Conservation (phyloP, 129 eudicot species). For the Dittrichia graveolens region DNA sequence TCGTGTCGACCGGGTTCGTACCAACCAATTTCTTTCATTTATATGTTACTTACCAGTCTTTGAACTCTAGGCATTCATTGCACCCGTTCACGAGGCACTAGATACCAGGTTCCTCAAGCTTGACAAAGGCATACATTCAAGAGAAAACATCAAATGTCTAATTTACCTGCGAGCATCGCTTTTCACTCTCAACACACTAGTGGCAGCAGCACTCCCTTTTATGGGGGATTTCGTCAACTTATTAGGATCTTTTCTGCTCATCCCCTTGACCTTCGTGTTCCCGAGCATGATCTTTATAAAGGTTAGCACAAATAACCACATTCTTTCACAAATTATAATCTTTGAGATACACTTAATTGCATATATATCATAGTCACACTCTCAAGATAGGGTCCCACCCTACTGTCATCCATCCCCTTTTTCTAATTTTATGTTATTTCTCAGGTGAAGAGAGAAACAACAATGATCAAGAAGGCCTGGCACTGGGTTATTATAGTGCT, state of each 20-base stretch:
- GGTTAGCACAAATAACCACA: constrained; percentile 13
- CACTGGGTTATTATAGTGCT: constrained; percentile 48
- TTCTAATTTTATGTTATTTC: neutral
- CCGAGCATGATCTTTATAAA: constrained; percentile 44
- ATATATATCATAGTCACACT: too few species aligned
- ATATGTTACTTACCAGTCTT: neutral
- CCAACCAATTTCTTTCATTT: too few species aligned
- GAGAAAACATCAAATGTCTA: constrained; percentile 48
- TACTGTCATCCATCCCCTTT: too few species aligned
- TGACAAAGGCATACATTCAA: constrained; percentile 46
- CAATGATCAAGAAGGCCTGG: constrained; percentile 45
- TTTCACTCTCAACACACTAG: constrained; percentile 37
- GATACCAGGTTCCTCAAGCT: constrained; percentile 61
- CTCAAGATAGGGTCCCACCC: too few species aligned
- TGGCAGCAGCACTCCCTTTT: constrained; percentile 58
- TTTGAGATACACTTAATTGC: neutral
- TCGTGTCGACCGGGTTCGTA: too few species aligned
- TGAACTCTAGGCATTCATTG: constrained; percentile 40
- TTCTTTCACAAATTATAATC: neutral
- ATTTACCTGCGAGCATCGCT: constrained; percentile 46
- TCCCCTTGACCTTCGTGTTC: constrained; percentile 40
- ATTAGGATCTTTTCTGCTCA: constrained; percentile 40
- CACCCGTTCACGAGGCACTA: constrained; percentile 59
- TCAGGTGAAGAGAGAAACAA: constrained; percentile 51
- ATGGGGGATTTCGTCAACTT: constrained; percentile 47